phyloP scores from a whole-genome alignment of 2,329 filamentous ascomycete species.

The Fusarium sp. region DNA sequence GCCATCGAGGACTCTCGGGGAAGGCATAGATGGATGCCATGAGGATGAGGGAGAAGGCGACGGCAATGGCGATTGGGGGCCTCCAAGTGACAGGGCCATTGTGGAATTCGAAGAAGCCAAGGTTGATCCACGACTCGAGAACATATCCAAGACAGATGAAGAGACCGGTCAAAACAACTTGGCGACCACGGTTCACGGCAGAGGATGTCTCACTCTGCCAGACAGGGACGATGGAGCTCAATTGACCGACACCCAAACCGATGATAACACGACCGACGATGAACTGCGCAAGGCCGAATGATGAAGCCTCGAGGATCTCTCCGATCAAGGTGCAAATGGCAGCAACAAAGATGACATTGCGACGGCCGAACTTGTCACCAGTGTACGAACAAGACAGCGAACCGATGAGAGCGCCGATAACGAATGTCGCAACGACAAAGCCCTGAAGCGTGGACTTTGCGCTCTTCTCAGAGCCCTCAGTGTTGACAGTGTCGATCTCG shows the following conservation, averaged over 20 bases:
- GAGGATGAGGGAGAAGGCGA: constrained; percentile 50
- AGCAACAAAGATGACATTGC: constrained; percentile 66
- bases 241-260: constrained; percentile 65
- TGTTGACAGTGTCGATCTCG: constrained; percentile 63
- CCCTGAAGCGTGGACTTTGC: constrained; percentile 61
- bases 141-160: constrained; percentile 59
- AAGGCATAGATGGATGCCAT: constrained; percentile 52
- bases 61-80: constrained; percentile 54
- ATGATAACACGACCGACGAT: constrained; percentile 62
- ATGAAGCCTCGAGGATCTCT: constrained; percentile 65
- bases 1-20: constrained; percentile 55
- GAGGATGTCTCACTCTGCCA: constrained; percentile 66
- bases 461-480: constrained; percentile 52
- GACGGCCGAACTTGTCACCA: constrained; percentile 70
- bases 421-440: constrained; percentile 62
- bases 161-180: constrained; percentile 62
- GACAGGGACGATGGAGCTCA: constrained; percentile 65
- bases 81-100: constrained; percentile 53
- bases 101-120: constrained; percentile 55
- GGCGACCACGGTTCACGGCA: constrained; percentile 63
- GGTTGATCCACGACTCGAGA: constrained; percentile 60
- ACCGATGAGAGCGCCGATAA: constrained; percentile 70
- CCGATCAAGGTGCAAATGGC: constrained; percentile 65
- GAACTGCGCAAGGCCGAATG: constrained; percentile 55
- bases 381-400: constrained; percentile 57